Evolutionary conservation across 345 rosid genomes (phyloP).

Genomic region (Lepidium didymum): DNA sequence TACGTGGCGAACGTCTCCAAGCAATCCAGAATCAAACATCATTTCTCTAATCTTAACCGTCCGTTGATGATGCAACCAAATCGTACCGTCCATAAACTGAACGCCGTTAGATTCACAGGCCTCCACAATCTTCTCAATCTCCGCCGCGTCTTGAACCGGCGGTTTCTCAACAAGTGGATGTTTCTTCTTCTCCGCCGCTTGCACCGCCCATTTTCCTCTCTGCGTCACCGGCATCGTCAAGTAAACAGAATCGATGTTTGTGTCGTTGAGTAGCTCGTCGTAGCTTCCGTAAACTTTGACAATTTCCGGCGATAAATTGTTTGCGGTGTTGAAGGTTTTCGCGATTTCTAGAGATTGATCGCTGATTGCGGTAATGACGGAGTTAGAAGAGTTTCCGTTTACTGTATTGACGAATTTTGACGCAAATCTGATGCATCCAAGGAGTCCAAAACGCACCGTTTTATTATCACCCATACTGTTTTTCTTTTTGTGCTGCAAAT

Average conservation of each 20-base stretch:
- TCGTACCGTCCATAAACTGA: conserved; percentile 72
- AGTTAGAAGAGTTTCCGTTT: conserved; percentile 30
- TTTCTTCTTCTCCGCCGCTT: conserved; percentile 49
- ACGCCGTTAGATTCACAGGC: conserved; percentile 59
- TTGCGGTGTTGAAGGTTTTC: conserved; percentile 34
- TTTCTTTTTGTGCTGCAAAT: too few relatives aligned
- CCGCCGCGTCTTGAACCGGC: conserved; percentile 40
- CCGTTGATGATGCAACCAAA: conserved; percentile 74
- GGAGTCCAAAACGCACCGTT: conserved; percentile 47
- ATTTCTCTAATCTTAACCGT: conserved; percentile 44
- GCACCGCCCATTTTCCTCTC: conserved; percentile 48
- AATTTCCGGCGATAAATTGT: conserved; percentile 32
- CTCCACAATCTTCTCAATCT: conserved; percentile 47
- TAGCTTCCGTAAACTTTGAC: conserved; percentile 51
- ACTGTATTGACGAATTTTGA: conserved; percentile 55
- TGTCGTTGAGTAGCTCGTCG: conserved; percentile 42
- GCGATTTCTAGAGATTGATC: conserved; percentile 60
- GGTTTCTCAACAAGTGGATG: conserved; percentile 72
- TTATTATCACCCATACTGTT: conserved; percentile 24
- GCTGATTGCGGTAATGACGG: conserved; percentile 43
- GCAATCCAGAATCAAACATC: conserved; percentile 38
- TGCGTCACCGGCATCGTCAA: conserved; percentile 51
- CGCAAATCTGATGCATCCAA: conserved; percentile 54
- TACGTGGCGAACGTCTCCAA: conserved; percentile 39
- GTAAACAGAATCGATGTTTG: conserved; percentile 53